Conservation (phyloP, 2,329 filamentous ascomycete species). For the Trichoderma asperellum region DNA sequence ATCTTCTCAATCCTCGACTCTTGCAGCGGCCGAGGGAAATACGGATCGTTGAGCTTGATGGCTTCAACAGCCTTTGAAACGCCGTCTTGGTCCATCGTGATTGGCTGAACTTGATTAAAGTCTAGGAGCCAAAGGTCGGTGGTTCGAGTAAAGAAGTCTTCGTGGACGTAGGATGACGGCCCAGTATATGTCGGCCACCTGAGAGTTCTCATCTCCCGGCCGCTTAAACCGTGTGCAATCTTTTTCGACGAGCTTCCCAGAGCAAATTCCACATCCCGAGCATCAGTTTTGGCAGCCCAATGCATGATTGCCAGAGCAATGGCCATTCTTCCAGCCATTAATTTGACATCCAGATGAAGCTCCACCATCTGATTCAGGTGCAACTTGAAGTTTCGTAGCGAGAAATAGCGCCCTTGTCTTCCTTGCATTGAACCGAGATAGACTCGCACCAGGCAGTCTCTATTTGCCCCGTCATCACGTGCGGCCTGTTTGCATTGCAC, state of each 20-base stretch:
- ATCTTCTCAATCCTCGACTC: not conserved
- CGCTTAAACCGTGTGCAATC: not conserved
- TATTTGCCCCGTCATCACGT: not conserved
- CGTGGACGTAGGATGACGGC: not conserved
- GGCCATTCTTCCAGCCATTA: conserved; percentile 35
- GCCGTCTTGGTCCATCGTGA: conserved; percentile 33
- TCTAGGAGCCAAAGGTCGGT: conserved; percentile 39
- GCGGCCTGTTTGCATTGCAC: not conserved
- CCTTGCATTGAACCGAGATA: conserved; percentile 32
- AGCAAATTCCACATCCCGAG: conserved; percentile 41
- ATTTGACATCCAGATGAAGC: conserved; percentile 32
- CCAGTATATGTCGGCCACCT: not conserved
- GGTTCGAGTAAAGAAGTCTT: not conserved
- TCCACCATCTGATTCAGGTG: conserved; percentile 39
- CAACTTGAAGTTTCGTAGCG: conserved; percentile 36
- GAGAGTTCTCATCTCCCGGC: not conserved
- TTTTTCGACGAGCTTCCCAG: conserved; percentile 31
- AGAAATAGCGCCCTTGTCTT: not conserved
- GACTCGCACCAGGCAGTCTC: conserved; percentile 32
- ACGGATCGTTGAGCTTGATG: conserved; percentile 32
- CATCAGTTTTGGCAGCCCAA: conserved; percentile 39
- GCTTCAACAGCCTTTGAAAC: conserved; percentile 32
- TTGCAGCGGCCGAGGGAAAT: conserved; percentile 31
- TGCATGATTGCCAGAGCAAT: conserved; percentile 40
- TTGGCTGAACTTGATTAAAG: conserved; percentile 37